Evolutionary conservation across 2,329 filamentous ascomycete species (phyloP).

Genomic region (Ophiostoma ulmi): DNA sequence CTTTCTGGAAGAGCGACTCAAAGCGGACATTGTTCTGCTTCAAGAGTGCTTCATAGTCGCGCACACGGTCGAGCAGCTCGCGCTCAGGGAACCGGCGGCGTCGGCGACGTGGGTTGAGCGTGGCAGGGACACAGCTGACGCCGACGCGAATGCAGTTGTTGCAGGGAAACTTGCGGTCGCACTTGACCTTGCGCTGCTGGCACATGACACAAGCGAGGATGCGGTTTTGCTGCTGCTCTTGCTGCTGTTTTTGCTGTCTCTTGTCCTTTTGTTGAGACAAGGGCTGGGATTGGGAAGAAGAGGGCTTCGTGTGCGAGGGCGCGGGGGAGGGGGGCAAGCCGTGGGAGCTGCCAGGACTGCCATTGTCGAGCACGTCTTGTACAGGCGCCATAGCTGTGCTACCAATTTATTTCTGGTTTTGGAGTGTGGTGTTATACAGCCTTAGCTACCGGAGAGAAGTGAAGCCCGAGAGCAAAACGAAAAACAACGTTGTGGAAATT

Average conservation of each 20-base stretch:
- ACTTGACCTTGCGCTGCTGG: slow-evolving; percentile 58
- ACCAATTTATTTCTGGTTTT: background rate
- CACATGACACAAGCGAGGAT: slow-evolving; percentile 52
- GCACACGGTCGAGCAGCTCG: slow-evolving; percentile 53
- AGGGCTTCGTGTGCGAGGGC: background rate
- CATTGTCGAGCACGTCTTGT: background rate
- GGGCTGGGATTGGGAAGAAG: background rate
- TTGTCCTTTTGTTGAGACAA: background rate
- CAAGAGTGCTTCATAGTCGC: slow-evolving; percentile 53
- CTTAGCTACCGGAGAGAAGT: background rate
- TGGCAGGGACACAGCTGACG: slow-evolving; percentile 21
- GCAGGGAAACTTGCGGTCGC: slow-evolving; percentile 54
- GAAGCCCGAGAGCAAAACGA: background rate
- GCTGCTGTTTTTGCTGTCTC: background rate
- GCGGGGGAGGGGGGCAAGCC: background rate
- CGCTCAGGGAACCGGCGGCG: slow-evolving; percentile 50
- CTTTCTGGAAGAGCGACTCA: slow-evolving; percentile 36
- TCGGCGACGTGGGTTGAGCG: slow-evolving; percentile 38
- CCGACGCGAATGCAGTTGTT: slow-evolving; percentile 43
- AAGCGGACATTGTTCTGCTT: slow-evolving; percentile 51
- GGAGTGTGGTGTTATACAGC: background rate
- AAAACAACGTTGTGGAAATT: background rate
- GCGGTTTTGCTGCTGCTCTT: slow-evolving; percentile 28
- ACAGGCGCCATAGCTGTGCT: background rate
- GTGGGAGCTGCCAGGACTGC: background rate